Evolutionary conservation across 768 basidiomycete species (phyloP), one percentile per base, ranked within the genome.

Genomic region (Amanita rubescens): DNA sequence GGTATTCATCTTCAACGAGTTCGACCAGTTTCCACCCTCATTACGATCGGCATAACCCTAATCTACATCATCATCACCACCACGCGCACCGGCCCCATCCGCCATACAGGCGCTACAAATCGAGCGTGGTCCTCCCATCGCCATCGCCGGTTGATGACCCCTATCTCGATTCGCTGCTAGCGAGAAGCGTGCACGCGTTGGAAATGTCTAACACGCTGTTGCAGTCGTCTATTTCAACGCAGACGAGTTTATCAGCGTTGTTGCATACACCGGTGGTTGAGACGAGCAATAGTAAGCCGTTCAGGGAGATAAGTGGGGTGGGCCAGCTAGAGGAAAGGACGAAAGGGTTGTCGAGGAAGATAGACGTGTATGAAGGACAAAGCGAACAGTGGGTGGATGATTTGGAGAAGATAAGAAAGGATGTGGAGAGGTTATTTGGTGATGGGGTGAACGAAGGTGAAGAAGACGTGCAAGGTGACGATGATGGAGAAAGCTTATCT

Each of bases 201-300:
- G 90, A 92, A 64, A 83, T 90, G 75, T 92, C 90, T 4, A 92
- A 92, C 54, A 77, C 82, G 2, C 71, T 92, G 10, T 71, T 93
- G 9, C 84, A 88, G 62, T 82, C 81, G 11, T 85, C 86, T 19
- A 84, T 90, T 60, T 78, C 83, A 37, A 84, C 89, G 0, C 84
- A 86, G 57, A 74, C 82, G 11, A 79, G 67, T 43, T 62, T 75
- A 15, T 67, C 75, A 8, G 68, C 74, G 3, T 68, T 84, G 37
- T 66, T 85, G 80, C 79, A 53, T 67, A 66, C 6, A 64, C 70
- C 17, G 69, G 68, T 5, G 82, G 85, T 33, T 1, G 32, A 27
- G 10, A 22, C 38, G 15, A 33, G 24, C 20, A 38, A 30, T 8
- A 30, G 30, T 2, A 24, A 24, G 10, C 4, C 11, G 44, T 17